Evolutionary conservation across 2,329 filamentous ascomycete species (phyloP).

Genomic region (Helotiales sp.): DNA sequence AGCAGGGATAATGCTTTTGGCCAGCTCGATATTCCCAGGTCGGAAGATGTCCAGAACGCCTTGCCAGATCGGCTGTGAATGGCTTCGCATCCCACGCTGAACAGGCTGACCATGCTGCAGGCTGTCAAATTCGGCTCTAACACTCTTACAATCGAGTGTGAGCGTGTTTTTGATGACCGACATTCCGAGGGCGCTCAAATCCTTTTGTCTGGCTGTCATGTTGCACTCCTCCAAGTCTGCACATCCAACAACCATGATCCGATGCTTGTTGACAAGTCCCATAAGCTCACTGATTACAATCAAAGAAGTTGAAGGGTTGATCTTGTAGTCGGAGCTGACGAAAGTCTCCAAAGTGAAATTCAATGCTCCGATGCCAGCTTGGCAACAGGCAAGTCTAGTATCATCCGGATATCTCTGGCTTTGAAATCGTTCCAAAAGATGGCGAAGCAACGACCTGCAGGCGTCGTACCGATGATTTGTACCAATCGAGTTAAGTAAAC

Average conservation of each 20-base stretch:
- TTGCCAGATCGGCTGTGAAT: slow-evolving; percentile 80
- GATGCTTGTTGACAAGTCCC: slow-evolving; percentile 67
- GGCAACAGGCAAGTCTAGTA: slow-evolving; percentile 65
- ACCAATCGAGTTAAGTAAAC: slow-evolving; percentile 78
- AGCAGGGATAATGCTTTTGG: slow-evolving; percentile 66
- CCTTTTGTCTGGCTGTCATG: slow-evolving; percentile 47
- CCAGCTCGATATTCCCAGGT: slow-evolving; percentile 71
- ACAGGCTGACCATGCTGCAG: slow-evolving; percentile 65
- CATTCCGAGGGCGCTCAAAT: slow-evolving; percentile 61
- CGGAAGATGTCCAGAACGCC: slow-evolving; percentile 72
- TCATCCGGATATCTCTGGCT: slow-evolving; percentile 58
- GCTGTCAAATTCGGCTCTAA: slow-evolving; percentile 70
- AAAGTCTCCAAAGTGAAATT: slow-evolving; percentile 62
- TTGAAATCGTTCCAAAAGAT: slow-evolving; percentile 71
- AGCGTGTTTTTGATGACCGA: slow-evolving; percentile 70
- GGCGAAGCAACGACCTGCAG: slow-evolving; percentile 77
- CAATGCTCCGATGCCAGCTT: slow-evolving; percentile 67
- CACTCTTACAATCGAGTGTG: slow-evolving; percentile 71
- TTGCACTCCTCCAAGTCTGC: slow-evolving; percentile 51
- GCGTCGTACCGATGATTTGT: slow-evolving; percentile 77
- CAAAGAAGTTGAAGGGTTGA: slow-evolving; percentile 56
- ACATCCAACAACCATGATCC: slow-evolving; percentile 61
- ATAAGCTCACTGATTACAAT: slow-evolving; percentile 69
- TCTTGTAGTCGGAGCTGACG: slow-evolving; percentile 54
- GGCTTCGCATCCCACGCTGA: slow-evolving; percentile 69